Percentiles rank a stretch among this genome's conserved stretches.
Conservation (phyloP, 371 early-diverging fungal genomes). For the Sporodiniella umbellata region DNA sequence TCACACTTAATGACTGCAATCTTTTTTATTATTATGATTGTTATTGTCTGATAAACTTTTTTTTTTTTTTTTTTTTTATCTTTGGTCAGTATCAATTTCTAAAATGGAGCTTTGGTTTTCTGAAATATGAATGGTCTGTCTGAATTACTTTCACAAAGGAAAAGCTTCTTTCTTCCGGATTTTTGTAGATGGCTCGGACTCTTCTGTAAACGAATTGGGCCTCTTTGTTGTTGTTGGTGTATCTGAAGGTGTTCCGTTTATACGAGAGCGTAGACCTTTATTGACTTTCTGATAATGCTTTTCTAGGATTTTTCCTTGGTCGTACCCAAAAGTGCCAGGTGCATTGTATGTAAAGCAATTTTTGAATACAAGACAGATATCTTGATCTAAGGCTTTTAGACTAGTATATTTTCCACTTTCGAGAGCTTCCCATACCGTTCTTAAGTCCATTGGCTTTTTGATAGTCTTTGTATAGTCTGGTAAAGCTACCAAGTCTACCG, state of each 20-base stretch:
- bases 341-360: slow-evolving; percentile 94
- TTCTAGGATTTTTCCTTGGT: slow-evolving; percentile 70
- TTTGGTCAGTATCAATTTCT: too few relatives aligned
- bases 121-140: not conserved
- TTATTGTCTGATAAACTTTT: too few relatives aligned
- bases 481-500: slow-evolving; percentile 89
- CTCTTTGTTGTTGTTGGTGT: not conserved
- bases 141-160: not conserved
- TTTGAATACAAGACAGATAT: slow-evolving; percentile 64
- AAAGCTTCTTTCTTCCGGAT: not conserved
- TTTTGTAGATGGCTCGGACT: not conserved
- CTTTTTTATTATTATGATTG: too few relatives aligned
- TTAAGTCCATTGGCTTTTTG: slow-evolving; percentile 95
- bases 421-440: slow-evolving; percentile 83
- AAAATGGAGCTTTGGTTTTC: too few relatives aligned
- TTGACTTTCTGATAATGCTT: slow-evolving; percentile 55
- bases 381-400: slow-evolving; percentile 50
- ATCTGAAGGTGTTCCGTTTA: not conserved
- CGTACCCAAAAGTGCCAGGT: slow-evolving; percentile 75
- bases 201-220: not conserved
- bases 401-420: slow-evolving; percentile 55
- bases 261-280: slow-evolving; percentile 36
- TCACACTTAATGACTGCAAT: too few relatives aligned
- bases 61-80: too few relatives aligned
- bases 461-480: slow-evolving; percentile 86